Evolutionary conservation across 495 filamentous ascomycete species (phyloP).

Genomic region (Haplographium delicatum): DNA sequence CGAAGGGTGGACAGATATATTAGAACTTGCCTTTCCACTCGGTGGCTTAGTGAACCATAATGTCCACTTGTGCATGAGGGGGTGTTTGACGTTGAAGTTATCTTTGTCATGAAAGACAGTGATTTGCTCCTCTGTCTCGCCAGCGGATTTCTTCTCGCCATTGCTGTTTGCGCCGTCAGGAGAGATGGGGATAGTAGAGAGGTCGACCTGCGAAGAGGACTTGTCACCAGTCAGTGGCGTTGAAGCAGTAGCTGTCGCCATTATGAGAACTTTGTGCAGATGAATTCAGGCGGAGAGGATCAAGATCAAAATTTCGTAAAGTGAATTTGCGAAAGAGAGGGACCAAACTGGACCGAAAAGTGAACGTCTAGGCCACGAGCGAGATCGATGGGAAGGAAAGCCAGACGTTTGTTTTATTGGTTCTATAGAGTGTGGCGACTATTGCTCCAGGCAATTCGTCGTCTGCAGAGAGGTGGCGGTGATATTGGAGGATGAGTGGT

Average conservation of each 20-base stretch:
- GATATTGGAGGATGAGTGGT: not conserved
- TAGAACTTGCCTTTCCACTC: constrained; percentile 74
- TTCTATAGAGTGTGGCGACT: constrained; percentile 6
- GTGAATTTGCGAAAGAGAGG: not conserved
- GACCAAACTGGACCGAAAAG: not conserved
- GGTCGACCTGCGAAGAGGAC: constrained; percentile 41
- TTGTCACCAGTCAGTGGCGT: constrained; percentile 13
- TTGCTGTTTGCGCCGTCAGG: constrained; percentile 44
- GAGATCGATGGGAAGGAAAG: constrained; percentile 2
- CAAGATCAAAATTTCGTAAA: not conserved
- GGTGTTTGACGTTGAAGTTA: constrained; percentile 99
- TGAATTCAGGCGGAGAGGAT: not conserved
- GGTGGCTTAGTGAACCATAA: constrained; percentile 99
- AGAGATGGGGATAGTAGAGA: constrained; percentile 68
- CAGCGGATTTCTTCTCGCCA: constrained; percentile 33
- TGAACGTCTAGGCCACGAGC: not conserved
- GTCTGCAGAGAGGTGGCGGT: constrained; percentile 1
- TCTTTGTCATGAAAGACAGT: constrained; percentile 97
- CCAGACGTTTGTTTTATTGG: not conserved
- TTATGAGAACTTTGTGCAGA: constrained; percentile 1
- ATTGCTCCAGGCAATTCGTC: constrained; percentile 25
- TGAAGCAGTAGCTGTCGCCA: constrained; percentile 32
- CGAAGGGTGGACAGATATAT: too few relatives aligned
- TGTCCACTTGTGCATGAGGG: constrained; percentile 93
- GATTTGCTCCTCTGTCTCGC: constrained; percentile 50